Conservation (phyloP, 75 land plant genomes). For the Gnetum montanum region DNA sequence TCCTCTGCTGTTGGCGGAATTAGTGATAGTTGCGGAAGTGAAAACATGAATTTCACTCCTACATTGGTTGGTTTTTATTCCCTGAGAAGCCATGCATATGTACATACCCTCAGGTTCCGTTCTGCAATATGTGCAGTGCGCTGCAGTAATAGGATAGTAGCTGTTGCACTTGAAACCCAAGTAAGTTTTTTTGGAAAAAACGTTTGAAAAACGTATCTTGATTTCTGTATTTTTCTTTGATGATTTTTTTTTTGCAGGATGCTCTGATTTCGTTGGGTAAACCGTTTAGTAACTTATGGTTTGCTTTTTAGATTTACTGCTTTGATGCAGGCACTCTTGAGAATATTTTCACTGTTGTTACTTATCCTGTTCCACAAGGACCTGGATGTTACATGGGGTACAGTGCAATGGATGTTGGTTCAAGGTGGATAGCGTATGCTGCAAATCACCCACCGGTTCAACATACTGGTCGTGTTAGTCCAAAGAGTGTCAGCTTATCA, state of each 20-base stretch:
- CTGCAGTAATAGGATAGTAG: conserved; percentile 81
- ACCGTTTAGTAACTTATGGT: too few relatives aligned
- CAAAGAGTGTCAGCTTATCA: conserved; percentile 83
- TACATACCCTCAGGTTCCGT: conserved; percentile 71
- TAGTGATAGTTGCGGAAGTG: conserved; percentile 11
- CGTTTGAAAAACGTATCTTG: too few relatives aligned
- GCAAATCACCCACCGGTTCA: conserved; percentile 48
- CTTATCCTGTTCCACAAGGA: conserved; percentile 72
- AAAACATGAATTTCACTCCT: conserved; percentile 42
- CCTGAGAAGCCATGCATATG: conserved; percentile 54
- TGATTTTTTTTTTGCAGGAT: too few relatives aligned
- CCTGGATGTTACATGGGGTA: conserved; percentile 48
- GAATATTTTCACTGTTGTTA: conserved; percentile 70
- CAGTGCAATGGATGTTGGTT: conserved; percentile 92
- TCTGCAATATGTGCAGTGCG: conserved; percentile 78
- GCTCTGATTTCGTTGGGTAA: too few relatives aligned
- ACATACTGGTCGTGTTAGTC: conserved; percentile 74
- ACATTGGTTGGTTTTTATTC: conserved; percentile 82
- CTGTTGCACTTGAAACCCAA: conserved; percentile 69
- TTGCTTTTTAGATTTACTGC: conserved; percentile 71
- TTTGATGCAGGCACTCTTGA: conserved; percentile 82
- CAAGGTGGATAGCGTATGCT: conserved; percentile 95
- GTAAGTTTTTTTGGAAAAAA: conserved; percentile 44
- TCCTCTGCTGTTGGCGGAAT: conserved; percentile 11
- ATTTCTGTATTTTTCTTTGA: too few relatives aligned